Conservation (phyloP, 768 basidiomycete species). For the Antrodiella citrinella region DNA sequence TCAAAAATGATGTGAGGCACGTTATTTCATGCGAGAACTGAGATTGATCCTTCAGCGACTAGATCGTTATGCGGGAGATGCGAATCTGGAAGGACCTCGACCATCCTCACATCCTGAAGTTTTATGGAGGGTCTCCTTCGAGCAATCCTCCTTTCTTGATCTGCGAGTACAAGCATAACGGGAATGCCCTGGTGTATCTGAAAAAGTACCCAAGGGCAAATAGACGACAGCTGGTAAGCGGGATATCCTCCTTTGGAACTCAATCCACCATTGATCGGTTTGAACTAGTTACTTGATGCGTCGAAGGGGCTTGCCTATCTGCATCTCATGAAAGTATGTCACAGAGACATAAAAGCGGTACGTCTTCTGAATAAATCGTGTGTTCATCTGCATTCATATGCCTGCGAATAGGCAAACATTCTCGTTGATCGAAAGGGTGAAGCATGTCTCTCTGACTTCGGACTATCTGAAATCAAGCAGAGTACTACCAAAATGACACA, state of each 20-base stretch:
- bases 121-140: slow-evolving; percentile 4
- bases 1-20: background rate
- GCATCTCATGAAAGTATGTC: background rate
- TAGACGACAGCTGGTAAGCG: background rate
- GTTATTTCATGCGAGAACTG: background rate
- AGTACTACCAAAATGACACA: slow-evolving; percentile 3
- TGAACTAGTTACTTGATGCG: background rate
- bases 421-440: slow-evolving; percentile 8
- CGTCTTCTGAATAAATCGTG: background rate
- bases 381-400: background rate
- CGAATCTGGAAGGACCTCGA: slow-evolving; percentile 6
- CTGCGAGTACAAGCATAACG: background rate
- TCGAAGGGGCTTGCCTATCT: background rate
- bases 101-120: slow-evolving; percentile 9
- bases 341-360: slow-evolving; percentile 7
- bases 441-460: slow-evolving; percentile 13
- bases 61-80: slow-evolving; percentile 5
- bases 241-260: background rate
- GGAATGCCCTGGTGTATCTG: background rate
- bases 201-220: background rate
- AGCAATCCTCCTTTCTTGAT: background rate
- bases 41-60: background rate
- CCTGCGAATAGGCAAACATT: slow-evolving; percentile 9
- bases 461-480: slow-evolving; percentile 8
- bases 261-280: background rate